Conservation (phyloP, 2,329 filamentous ascomycete species). For the Talaromyces amestolkiae region DNA sequence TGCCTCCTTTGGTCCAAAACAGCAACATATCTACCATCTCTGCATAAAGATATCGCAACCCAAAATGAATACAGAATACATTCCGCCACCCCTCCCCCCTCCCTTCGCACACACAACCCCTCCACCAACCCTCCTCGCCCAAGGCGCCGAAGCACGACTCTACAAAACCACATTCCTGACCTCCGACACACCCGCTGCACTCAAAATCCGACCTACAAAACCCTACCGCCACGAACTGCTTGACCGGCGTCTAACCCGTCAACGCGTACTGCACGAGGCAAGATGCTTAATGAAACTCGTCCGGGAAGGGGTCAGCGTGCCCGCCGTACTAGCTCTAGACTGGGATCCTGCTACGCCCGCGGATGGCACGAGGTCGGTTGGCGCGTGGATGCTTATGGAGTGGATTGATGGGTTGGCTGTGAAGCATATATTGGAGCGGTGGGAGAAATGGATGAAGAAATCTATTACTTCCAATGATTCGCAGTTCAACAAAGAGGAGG, state of each 20-base stretch:
- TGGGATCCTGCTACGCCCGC: conserved; percentile 52
- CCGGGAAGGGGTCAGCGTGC: conserved; percentile 76
- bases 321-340: conserved; percentile 70
- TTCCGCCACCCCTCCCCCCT: conserved; percentile 53
- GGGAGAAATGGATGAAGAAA: conserved; percentile 55
- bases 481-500: conserved; percentile 32
- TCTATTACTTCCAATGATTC: conserved; percentile 25
- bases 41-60: not conserved
- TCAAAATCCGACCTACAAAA: conserved; percentile 90
- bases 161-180: conserved; percentile 81
- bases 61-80: conserved; percentile 10
- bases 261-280: conserved; percentile 85
- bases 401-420: conserved; percentile 76
- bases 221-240: conserved; percentile 87
- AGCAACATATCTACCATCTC: too few relatives aligned
- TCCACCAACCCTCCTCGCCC: conserved; percentile 70
- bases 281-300: conserved; percentile 76
- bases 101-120: conserved; percentile 64
- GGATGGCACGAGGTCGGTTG: conserved; percentile 58
- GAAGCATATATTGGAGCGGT: conserved; percentile 65
- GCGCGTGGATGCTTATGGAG: conserved; percentile 77
- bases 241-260: conserved; percentile 80
- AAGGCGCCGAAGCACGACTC: conserved; percentile 93
- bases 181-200: conserved; percentile 66
- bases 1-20: too few relatives aligned